Evolutionary conservation across 2,329 filamentous ascomycete species (phyloP), one percentile per base, ranked within the genome.

Genomic region (Exophiala dermatitidis): DNA sequence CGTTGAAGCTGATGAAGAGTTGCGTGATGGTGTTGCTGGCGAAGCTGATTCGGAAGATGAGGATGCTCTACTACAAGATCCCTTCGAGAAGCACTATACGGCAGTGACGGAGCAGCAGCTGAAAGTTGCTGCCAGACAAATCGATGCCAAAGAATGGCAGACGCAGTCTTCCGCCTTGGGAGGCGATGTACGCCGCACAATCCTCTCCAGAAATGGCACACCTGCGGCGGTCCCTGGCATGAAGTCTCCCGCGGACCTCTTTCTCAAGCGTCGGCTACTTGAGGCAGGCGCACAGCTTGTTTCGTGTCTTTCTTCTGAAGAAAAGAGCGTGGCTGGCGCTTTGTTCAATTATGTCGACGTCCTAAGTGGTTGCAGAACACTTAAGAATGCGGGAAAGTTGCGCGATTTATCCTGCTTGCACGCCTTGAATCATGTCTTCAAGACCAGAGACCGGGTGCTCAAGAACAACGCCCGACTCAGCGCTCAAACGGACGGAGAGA

Each of bases 401-500:
- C 82, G 89, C 47, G 81, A 84, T 38, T 72, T 95, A 48, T 77
- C 83, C 10, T 89, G 86, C 62, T 75, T 96, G 1, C 93, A 98
- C 69, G 84, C 85, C 2, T 74, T 97, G 8, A 97, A 97, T 67
- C 93, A 97, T 66, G 77, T 97, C 38, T 84, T 95, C 70, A 96
- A 95, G 69, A 96, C 91, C 1, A 83, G 93, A 60, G 91, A 97
- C 65, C 82, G 84, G 31, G 86, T 97, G 0, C 80, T 97, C 56
- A 97, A 95, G 70, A 94, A 97, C 71, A 97, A 90, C 65, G 81
- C 86, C 50, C 88, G 84, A 59, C 71, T 95, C 7, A 76, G 85
- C 6, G 84, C 83, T 62, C 81, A 85, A 50, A 77, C 81, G 3
- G 78, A 79, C 6, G 77, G 78, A 10, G 84, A 87, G 36, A 72